phyloP scores from a whole-genome alignment of 805 yeast genomes.

The Yarrowia yakushimensis region DNA sequence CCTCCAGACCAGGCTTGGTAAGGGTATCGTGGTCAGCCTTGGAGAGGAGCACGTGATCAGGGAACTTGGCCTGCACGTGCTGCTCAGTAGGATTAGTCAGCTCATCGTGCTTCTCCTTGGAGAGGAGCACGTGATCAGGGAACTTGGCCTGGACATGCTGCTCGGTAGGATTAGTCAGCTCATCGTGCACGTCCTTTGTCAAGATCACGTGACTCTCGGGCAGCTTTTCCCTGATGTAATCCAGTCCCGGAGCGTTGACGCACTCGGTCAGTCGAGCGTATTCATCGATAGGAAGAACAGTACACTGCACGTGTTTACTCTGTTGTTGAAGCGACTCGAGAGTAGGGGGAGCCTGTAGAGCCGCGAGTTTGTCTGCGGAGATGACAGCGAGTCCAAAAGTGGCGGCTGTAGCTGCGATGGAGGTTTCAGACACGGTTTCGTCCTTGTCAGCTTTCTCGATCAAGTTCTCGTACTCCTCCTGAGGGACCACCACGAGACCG shows the following conservation, averaged over 20 bases:
- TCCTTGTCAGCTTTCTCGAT: slow-evolving; percentile 15
- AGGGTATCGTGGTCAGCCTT: neutral
- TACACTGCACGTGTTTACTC: slow-evolving; percentile 30
- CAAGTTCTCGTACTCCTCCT: slow-evolving; percentile 31
- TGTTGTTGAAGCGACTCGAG: slow-evolving; percentile 32
- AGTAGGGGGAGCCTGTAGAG: slow-evolving; percentile 32
- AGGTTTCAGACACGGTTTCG: slow-evolving; percentile 1
- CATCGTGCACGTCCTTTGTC: neutral
- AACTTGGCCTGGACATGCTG: neutral
- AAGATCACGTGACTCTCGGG: neutral
- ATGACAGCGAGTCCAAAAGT: slow-evolving; percentile 27
- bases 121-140: neutral
- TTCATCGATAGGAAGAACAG: slow-evolving; percentile 31
- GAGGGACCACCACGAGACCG: slow-evolving; percentile 30
- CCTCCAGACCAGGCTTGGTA: neutral
- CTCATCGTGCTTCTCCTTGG: neutral
- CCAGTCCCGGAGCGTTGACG: slow-evolving; percentile 29
- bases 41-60: neutral
- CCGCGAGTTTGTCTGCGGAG: slow-evolving; percentile 24
- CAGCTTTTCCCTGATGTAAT: slow-evolving; percentile 27
- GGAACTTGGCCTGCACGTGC: neutral
- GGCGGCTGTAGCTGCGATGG: slow-evolving; percentile 19
- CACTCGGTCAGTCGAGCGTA: slow-evolving; percentile 25
- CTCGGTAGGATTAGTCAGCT: neutral
- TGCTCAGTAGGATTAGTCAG: neutral